Evolutionary conservation across 2,329 filamentous ascomycete species (phyloP), one percentile per base, ranked within the genome.

Genomic region (Colletotrichum plurivorum): DNA sequence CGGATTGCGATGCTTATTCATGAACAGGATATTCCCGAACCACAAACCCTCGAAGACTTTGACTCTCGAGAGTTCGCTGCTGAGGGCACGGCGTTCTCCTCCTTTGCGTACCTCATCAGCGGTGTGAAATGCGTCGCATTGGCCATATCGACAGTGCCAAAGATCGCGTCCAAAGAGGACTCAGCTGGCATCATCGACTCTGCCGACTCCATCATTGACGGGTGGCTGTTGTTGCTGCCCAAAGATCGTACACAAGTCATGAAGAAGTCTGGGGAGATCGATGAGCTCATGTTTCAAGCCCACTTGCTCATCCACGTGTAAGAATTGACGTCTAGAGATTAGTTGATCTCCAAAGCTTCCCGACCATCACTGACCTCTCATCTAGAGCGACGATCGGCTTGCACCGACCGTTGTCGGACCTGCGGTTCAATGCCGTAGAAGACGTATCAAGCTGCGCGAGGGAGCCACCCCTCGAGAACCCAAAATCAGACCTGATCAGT

Each of bases 71-170:
- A 90, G 41, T 92, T 93, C 68, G 81, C 83, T 1, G 82, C 87
- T 15, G 85, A 89, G 10, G 80, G 84, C 5, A 57, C 39, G 78
- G 83, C 82, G 2, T 93, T 90, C 75, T 92, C 90, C 0, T 92
- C 90, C 0, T 91, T 88, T 73, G 85, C 88, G 27, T 92, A 92
- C 73, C 85, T 90, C 2, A 88, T 93, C 53, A 90, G 92, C 67
- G 88, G 90, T 0, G 82, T 89, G 7, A 84, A 89, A 2, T 73
- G 73, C 52, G 71, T 73, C 8, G 72, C 73, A 0, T 58, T 67
- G 18, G 75, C 74, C 1, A 78, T 82, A 51, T 73, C 74, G 0
- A 71, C 72, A 2, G 71, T 72, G 0, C 74, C 77, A 1, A 71
- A 73, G 10, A 43, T 68, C 2, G 63, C 72, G 0, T 62, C 46